Percentiles rank a stretch among this genome's conserved stretches.
phyloP scores from a whole-genome alignment of 768 basidiomycete species.

The Asterophora lycoperdoides region DNA sequence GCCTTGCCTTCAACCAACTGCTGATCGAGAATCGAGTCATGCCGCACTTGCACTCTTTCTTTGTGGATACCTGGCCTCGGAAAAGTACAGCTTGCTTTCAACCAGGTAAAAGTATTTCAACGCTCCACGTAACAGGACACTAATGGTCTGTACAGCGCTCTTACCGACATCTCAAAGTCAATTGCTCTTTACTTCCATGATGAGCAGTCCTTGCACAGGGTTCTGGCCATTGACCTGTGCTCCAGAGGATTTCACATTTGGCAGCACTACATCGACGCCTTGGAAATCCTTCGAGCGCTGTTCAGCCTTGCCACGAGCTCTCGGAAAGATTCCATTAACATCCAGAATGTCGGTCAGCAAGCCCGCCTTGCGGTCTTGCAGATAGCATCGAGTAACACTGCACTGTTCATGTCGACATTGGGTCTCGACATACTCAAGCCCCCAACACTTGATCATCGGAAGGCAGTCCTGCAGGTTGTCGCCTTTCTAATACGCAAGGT shows the following conservation, averaged over 20 bases:
- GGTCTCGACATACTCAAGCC: conserved; percentile 85
- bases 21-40: conserved; percentile 51
- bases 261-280: conserved; percentile 91
- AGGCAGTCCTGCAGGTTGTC: conserved; percentile 87
- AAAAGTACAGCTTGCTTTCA: conserved; percentile 73
- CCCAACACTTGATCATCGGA: conserved; percentile 69
- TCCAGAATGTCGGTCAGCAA: conserved; percentile 69
- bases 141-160: conserved; percentile 42
- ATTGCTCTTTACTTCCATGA: conserved; percentile 75
- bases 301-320: conserved; percentile 74
- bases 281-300: conserved; percentile 80
- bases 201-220: conserved; percentile 58
- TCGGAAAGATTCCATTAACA: conserved; percentile 63
- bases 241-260: conserved; percentile 90
- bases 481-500: conserved; percentile 93
- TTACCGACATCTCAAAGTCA: conserved; percentile 84
- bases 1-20: conserved; percentile 56
- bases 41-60: conserved; percentile 75
- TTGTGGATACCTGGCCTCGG: conserved; percentile 77
- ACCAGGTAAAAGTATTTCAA: conserved; percentile 46
- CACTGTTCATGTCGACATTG: conserved; percentile 91
- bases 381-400: conserved; percentile 79
- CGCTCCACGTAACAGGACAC: neutral
- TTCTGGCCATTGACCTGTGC: conserved; percentile 84
- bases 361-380: conserved; percentile 82